A percentile compares a stretch with the other conserved stretches of the same genome.
phyloP scores from a whole-genome alignment of 2,329 filamentous ascomycete species.

The Aspergillus ibericus region DNA sequence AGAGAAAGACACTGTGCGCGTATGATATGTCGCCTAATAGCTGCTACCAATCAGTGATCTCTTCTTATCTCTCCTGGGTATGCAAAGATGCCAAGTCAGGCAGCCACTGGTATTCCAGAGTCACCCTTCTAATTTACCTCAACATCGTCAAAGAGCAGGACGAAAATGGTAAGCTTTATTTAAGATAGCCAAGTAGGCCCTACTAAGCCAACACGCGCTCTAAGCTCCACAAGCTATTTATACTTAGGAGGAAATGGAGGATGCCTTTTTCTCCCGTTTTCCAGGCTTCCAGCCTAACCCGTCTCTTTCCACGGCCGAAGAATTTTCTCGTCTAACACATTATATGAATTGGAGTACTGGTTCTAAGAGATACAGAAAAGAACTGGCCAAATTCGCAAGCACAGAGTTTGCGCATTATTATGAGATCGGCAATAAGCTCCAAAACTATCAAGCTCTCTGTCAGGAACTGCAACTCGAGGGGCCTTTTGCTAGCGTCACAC shows the following conservation, averaged over 20 bases:
- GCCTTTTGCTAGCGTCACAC: conserved; percentile 6
- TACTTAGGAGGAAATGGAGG: conserved; percentile 3
- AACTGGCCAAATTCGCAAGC: neutral
- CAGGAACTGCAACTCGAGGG: conserved; percentile 5
- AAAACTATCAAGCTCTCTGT: conserved; percentile 8
- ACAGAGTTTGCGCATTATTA: conserved; percentile 1
- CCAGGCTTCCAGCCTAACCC: conserved; percentile 9
- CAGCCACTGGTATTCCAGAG: neutral
- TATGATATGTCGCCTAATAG: neutral
- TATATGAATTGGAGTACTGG: conserved; percentile 7
- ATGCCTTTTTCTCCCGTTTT: conserved; percentile 7
- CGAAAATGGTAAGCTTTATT: neutral
- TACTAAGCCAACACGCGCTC: neutral
- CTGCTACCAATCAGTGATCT: neutral
- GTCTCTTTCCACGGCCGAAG: conserved; percentile 2
- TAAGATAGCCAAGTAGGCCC: neutral
- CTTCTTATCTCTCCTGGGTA: neutral
- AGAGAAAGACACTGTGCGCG: neutral
- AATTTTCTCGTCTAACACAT: conserved; percentile 10
- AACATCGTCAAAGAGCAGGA: neutral
- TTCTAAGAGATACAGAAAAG: neutral
- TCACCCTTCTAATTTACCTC: neutral
- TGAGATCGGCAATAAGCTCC: conserved; percentile 4
- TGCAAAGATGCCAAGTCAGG: neutral
- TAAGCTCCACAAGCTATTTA: neutral